phyloP scores from a whole-genome alignment of 2,329 filamentous ascomycete species.

The Xylaria sp. region DNA sequence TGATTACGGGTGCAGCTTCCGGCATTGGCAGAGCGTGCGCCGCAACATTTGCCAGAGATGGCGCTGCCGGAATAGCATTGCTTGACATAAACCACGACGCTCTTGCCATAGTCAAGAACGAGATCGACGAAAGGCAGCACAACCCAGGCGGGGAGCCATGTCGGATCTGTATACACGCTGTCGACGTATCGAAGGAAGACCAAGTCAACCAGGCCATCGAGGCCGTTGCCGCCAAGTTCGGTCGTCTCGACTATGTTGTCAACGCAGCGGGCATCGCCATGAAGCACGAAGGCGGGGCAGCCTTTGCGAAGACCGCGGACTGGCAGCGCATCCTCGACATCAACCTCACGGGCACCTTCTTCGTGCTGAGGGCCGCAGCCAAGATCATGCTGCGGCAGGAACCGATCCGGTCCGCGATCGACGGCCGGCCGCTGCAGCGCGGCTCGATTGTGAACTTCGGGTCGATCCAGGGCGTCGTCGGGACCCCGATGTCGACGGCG shows the following conservation, averaged over 20 bases:
- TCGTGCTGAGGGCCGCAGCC: constrained; percentile 43
- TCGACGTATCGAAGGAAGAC: constrained; percentile 39
- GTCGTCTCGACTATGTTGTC: constrained; percentile 45
- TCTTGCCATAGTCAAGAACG: constrained; percentile 17
- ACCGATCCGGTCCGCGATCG: constrained; percentile 40
- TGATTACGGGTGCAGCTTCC: constrained; percentile 38
- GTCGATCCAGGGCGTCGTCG: constrained; percentile 42
- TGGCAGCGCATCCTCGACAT: constrained; percentile 46
- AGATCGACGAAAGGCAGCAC: constrained; percentile 25
- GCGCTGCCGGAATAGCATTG: constrained; percentile 33
- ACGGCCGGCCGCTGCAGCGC: constrained; percentile 36
- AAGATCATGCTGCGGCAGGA: constrained; percentile 49
- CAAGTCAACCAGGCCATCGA: constrained; percentile 33
- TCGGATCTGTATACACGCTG: constrained; percentile 2
- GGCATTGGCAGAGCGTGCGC: constrained; percentile 39
- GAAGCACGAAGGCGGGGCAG: constrained; percentile 42
- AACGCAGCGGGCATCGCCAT: constrained; percentile 45
- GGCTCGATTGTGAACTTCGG: constrained; percentile 42
- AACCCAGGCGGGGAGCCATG: constrained; percentile 4
- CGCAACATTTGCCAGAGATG: constrained; percentile 33
- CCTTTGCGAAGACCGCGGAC: constrained; percentile 40
- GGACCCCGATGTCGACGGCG: constrained; percentile 37
- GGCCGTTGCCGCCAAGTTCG: constrained; percentile 35
- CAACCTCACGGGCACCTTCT: constrained; percentile 48
- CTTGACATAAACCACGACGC: constrained; percentile 32